Evolutionary conservation across 2,329 filamentous ascomycete species (phyloP).

Genomic region (Fusarium proliferatum): DNA sequence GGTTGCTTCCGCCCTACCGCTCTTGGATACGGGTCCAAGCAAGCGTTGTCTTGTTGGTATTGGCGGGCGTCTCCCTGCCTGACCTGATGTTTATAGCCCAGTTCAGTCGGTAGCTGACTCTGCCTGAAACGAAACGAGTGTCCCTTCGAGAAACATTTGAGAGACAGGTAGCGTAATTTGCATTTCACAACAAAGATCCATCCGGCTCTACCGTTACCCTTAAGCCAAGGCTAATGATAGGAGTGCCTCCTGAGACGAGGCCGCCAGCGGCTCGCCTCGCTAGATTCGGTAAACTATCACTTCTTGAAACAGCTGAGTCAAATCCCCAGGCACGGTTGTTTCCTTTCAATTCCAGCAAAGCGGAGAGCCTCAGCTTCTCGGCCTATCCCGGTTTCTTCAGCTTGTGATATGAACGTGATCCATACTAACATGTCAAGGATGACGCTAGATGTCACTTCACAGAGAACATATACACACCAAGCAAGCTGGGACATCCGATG

Average conservation of each 20-base stretch:
- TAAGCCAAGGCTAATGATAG: slow-evolving; percentile 1
- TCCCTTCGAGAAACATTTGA: slow-evolving; percentile 30
- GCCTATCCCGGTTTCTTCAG: neutral
- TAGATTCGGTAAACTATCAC: slow-evolving; percentile 8
- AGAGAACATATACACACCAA: neutral
- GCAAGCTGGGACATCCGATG: neutral
- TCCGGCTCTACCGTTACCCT: slow-evolving; percentile 2
- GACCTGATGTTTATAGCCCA: slow-evolving; percentile 24
- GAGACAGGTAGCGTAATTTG: neutral
- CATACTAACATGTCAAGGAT: neutral
- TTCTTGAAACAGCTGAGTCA: neutral
- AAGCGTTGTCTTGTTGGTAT: neutral
- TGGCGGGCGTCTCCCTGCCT: slow-evolving; percentile 12
- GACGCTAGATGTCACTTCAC: neutral
- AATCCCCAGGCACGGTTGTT: neutral
- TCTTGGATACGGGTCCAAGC: slow-evolving; percentile 13
- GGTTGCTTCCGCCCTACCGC: slow-evolving; percentile 24
- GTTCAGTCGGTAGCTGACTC: slow-evolving; percentile 27
- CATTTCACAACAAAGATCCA: slow-evolving; percentile 10
- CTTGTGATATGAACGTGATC: neutral
- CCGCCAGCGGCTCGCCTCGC: slow-evolving; percentile 30
- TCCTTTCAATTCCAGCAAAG: neutral
- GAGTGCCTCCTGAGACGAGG: slow-evolving; percentile 38
- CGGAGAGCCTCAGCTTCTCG: neutral
- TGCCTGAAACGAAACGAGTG: slow-evolving; percentile 40